Percentiles rank a stretch among this genome's conserved stretches.
phyloP scores from a whole-genome alignment of 2,329 filamentous ascomycete species.

The Aureobasidium sp. region DNA sequence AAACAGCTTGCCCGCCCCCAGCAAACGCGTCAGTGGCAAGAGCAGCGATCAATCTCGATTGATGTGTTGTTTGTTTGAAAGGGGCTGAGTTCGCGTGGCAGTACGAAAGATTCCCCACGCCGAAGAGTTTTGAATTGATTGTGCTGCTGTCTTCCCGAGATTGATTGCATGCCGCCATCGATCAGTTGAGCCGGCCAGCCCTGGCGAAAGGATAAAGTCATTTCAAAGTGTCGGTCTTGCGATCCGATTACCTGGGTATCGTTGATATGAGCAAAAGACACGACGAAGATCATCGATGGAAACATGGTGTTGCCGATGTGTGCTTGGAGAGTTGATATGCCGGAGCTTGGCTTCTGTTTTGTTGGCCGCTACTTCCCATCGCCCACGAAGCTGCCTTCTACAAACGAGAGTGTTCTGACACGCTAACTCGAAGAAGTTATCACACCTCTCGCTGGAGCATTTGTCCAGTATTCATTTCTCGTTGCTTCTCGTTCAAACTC shows the following conservation, averaged over 20 bases:
- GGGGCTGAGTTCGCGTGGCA: not conserved
- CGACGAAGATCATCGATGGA: not conserved
- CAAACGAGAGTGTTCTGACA: not conserved
- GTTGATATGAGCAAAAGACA: not conserved
- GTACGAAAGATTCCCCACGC: not conserved
- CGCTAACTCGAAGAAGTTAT: not conserved
- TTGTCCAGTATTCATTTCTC: not conserved
- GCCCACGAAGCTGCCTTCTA: not conserved
- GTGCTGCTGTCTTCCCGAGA: not conserved
- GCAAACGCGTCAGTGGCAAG: not conserved
- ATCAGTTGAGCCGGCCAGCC: too few species aligned
- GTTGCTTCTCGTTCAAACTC: not conserved
- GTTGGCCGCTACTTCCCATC: not conserved
- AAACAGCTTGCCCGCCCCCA: not conserved
- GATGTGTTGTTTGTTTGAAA: not conserved
- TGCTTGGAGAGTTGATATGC: not conserved
- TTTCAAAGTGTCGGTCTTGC: not conserved
- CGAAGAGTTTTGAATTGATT: not conserved
- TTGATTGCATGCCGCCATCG: not conserved
- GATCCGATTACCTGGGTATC: constrained; percentile 5
- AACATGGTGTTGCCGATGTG: not conserved
- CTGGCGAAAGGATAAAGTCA: not conserved
- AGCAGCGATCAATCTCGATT: not conserved
- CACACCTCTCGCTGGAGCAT: not conserved
- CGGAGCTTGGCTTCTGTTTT: not conserved